Evolutionary conservation across 768 basidiomycete genomes (phyloP), one percentile per base, ranked within the genome.

Genomic region (Lactarius sanguifluus): DNA sequence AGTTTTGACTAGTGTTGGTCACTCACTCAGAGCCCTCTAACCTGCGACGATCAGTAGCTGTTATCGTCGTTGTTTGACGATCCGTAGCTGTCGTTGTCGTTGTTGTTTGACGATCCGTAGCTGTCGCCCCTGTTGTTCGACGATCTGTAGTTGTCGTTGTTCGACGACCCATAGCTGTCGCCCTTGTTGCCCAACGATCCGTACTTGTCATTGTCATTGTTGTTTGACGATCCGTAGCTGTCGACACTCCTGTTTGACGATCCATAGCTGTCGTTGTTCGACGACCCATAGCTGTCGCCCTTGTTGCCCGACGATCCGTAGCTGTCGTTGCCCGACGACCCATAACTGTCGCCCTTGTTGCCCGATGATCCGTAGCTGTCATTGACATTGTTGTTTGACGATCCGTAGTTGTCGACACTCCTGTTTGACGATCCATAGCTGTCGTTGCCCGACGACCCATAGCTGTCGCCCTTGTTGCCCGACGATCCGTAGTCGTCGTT

Each of bases 401-500:
- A 40, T n/a, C 68, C 67, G 34, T 64, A 66, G 67, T 9, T 34
- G 34, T 34, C 34, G 34, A n/a, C n/a, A n/a, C 9, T 34, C 2
- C 3, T 3, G 34, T 34, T 34, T 10, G 34, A 34, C 34, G 34
- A 34, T 34, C 34, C 34, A 34, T 34, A 34, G 34, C 34, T 34
- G 6, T 66, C 61, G 61, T n/a, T n/a, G n/a, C n/a, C n/a, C n/a
- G 45, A 38, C 2, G 66, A 50, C 5, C 61, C 50, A 8, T n/a
- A 63, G 47, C 57, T 28, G 28, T 52, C 25, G 64, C 28, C 28
- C 28, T 3, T 3, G 28, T 72, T 57, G 57, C 74, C 71, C 69
- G 74, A 70, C 25, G 72, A 74, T 20, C 47, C n/a, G 32, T 68
- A 43, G 64, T 67, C 70, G 71, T 73, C 73, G 50, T 76, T 70